Evolutionary conservation across 2,329 filamentous ascomycete genomes (phyloP).

Genomic region (Trichocomaceae sp.): DNA sequence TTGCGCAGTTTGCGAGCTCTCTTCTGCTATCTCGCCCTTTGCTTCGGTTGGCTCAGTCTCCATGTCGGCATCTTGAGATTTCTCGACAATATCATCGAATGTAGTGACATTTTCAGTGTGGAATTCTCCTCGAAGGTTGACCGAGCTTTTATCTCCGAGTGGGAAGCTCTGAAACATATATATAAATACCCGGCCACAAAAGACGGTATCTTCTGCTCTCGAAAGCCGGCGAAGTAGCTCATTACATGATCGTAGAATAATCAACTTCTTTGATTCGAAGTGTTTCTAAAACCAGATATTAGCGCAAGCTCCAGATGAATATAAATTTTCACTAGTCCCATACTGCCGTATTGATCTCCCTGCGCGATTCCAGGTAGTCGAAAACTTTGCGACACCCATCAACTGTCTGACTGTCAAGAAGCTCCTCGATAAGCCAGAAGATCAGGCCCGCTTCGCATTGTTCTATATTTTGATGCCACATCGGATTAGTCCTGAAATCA

Average conservation of each 20-base stretch:
- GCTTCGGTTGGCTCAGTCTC: constrained; percentile 47
- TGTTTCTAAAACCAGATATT: constrained; percentile 46
- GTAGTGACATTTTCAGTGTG: constrained; percentile 90
- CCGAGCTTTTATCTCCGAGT: constrained; percentile 90
- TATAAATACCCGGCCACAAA: constrained; percentile 95
- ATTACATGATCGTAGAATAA: constrained; percentile 91
- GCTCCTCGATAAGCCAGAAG: constrained; percentile 87
- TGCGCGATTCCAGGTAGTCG: constrained; percentile 87
- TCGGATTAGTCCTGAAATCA: constrained; percentile 18
- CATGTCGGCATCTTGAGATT: constrained; percentile 50
- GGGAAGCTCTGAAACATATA: constrained; percentile 98
- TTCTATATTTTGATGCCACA: constrained; percentile 26
- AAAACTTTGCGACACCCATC: constrained; percentile 86
- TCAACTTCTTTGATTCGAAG: constrained; percentile 75
- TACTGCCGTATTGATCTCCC: constrained; percentile 78
- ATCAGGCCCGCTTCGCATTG: constrained; percentile 70
- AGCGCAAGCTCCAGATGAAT: constrained; percentile 17
- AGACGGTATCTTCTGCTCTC: constrained; percentile 93
- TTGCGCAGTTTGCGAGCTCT: constrained; percentile 27
- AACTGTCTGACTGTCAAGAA: constrained; percentile 93
- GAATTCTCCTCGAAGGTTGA: constrained; percentile 92
- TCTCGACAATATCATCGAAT: constrained; percentile 57
- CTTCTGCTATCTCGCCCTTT: constrained; percentile 28
- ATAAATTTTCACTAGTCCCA: constrained; percentile 19
- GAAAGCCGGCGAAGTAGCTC: constrained; percentile 88